Conservation (phyloP, 2,329 filamentous ascomycete species). For the Pseudocercospora fijiensis region DNA sequence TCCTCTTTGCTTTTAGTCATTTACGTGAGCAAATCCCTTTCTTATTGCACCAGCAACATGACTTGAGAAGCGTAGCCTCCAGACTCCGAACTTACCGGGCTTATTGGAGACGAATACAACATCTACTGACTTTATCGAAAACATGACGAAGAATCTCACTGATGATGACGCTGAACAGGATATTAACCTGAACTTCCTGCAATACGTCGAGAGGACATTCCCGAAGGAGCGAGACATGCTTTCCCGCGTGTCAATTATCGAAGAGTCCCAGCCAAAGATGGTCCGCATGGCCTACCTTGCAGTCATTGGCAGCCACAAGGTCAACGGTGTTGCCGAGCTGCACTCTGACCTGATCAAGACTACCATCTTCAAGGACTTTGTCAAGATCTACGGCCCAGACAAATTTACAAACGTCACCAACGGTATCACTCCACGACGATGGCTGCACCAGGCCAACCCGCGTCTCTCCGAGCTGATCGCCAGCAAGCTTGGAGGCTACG, state of each 20-base stretch:
- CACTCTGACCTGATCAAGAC: slow-evolving; percentile 98
- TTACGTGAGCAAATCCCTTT: neutral
- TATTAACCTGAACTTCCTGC: slow-evolving; percentile 92
- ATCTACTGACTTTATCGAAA: too few species aligned
- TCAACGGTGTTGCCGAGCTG: slow-evolving; percentile 95
- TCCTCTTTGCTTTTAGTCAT: too few species aligned
- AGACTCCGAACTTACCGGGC: too few species aligned
- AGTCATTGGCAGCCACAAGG: slow-evolving; percentile 96
- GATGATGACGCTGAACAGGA: slow-evolving; percentile 48
- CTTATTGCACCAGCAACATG: too few species aligned
- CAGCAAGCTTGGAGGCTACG: slow-evolving; percentile 77
- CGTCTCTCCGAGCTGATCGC: slow-evolving; percentile 88
- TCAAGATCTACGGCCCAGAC: slow-evolving; percentile 88
- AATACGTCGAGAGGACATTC: slow-evolving; percentile 84
- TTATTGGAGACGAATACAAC: too few species aligned
- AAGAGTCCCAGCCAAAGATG: slow-evolving; percentile 96
- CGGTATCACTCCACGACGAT: slow-evolving; percentile 91
- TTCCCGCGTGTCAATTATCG: slow-evolving; percentile 87
- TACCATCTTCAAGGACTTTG: slow-evolving; percentile 99
- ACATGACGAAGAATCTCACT: too few species aligned
- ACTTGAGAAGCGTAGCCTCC: too few species aligned
- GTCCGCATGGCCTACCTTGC: slow-evolving; percentile 95
- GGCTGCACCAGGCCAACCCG: slow-evolving; percentile 97
- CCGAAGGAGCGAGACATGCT: slow-evolving; percentile 87
- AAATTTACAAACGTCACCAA: slow-evolving; percentile 99